Evolutionary conservation across 495 filamentous ascomycete species (phyloP), one percentile per base, ranked within the genome.

Genomic region (Aspergillus avenaceus): DNA sequence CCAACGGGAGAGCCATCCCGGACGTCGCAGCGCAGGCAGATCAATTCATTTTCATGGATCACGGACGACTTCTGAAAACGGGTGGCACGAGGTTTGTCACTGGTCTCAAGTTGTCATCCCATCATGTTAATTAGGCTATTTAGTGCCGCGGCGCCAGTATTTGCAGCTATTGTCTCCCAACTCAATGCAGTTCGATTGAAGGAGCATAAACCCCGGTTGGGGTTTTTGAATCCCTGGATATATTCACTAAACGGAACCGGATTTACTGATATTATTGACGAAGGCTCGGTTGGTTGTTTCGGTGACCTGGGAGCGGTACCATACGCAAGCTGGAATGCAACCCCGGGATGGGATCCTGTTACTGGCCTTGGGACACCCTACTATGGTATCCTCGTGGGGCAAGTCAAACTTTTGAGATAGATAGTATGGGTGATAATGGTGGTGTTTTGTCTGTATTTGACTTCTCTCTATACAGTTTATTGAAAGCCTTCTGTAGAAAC

Each of bases 221-320:
- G 84, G 1, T 86, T 86, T 59, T 58, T 86, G 32, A 87, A 86
- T 53, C 83, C 83, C 1, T 82, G 78, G 78, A 61, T 87, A 13
- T 87, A 85, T 62, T 70, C 67, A 8, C 58, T 57, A 4, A 69
- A 65, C 1, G 58, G 66, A 21, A 49, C 59, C 19, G 80, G 73
- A 0, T 71, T 85, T 23, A 84, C 71, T 0, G 82, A 86, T 63
- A 80, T 85, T 24, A 70, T 76, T 5, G 52, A 63, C 8, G 83
- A 80, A 11, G 70, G 73, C 7, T 84, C 77, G 8, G 59, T 47
- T 1, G 82, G 82, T 13, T 86, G 83, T 54, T 65, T 57, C 18
- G 73, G 77, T 49, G 52, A 44, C 1, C 36, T 22, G 49, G 58
- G 43, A 31, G 38, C 68, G 11, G 65, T 83, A 9, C 72, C 71